These are phyloP conservation scores for Diplodia intermedia DNA, from an alignment of 2,329 filamentous ascomycete species.

Conservation along the genomic window DNA sequence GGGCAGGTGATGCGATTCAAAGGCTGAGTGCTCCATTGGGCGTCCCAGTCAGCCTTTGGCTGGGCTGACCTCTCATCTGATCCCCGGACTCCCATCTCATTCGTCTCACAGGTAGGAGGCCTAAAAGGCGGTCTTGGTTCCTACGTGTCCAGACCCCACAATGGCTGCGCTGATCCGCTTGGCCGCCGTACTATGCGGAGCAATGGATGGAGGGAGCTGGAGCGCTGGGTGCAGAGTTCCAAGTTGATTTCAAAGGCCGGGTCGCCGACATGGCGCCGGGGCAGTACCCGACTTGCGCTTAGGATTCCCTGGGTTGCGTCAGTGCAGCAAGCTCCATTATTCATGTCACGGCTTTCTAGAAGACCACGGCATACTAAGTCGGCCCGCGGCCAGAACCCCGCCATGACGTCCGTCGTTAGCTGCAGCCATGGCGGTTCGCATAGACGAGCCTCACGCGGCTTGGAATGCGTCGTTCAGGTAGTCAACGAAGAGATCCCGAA, in stretches of 20 bases:
- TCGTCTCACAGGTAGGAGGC: conserved; percentile 14
- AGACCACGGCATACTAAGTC: conserved; percentile 11
- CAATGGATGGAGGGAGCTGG: conserved; percentile 14
- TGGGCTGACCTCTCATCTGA: conserved; percentile 5
- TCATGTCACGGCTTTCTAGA: conserved; percentile 23
- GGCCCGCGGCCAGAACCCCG: conserved; percentile 24
- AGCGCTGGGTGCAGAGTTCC: conserved; percentile 4
- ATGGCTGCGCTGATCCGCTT: conserved; percentile 17
- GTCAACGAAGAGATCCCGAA: conserved; percentile 49
- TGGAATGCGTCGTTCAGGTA: conserved; percentile 49
- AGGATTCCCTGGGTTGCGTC: conserved; percentile 16
- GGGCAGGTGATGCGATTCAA: conserved; percentile 18
- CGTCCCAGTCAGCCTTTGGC: conserved; percentile 4
- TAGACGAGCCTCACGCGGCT: conserved; percentile 8
- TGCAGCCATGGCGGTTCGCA: neutral
- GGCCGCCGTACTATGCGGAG: conserved; percentile 13
- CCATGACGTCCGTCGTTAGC: conserved; percentile 11
- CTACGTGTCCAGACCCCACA: conserved; percentile 23
- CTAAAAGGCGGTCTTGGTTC: conserved; percentile 17
- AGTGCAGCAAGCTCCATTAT: conserved; percentile 19
- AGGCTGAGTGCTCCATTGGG: neutral
- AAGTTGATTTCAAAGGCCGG: conserved; percentile 23
- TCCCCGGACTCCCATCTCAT: neutral
- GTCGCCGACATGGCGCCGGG: conserved; percentile 23
- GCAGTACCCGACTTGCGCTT: conserved; percentile 18